phyloP scores from a whole-genome alignment of 805 yeast species.

The Hanseniaspora pseudoguilliermondii region DNA sequence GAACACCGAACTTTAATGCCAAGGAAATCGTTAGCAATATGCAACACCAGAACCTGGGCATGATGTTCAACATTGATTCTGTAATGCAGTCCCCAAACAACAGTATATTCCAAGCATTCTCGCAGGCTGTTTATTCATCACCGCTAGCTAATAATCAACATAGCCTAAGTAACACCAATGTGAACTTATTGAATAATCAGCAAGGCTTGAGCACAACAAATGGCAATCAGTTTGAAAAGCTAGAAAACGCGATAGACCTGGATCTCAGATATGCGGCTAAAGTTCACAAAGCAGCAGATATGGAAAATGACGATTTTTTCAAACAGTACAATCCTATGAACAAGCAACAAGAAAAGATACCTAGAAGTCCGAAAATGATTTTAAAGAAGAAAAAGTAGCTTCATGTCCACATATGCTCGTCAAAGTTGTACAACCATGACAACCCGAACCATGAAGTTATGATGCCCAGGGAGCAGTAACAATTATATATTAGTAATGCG shows the following conservation, averaged over 20 bases:
- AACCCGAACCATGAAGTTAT: conserved; percentile 78
- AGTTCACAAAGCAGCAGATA: background rate
- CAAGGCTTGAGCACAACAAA: background rate
- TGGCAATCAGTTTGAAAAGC: background rate
- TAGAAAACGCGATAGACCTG: background rate
- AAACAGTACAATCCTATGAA: background rate
- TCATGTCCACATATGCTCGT: conserved; percentile 52
- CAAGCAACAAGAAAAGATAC: background rate
- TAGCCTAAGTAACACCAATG: background rate
- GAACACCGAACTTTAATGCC: background rate
- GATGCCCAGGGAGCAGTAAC: conserved; percentile 78
- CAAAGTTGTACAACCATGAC: conserved; percentile 77
- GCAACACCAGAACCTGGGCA: conserved; percentile 1
- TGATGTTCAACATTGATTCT: conserved; percentile 11
- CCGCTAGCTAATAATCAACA: conserved; percentile 4
- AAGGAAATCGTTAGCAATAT: background rate
- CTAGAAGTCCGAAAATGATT: conserved; percentile 9
- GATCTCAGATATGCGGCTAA: background rate
- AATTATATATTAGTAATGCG: conserved; percentile 68
- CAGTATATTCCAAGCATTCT: conserved; percentile 11
- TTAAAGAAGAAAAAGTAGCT: background rate
- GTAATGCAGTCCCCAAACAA: conserved; percentile 10
- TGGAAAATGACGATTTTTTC: conserved; percentile 8
- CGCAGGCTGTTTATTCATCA: conserved; percentile 13
- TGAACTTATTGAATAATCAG: background rate